Conservation (phyloP, 805 yeast species). For the Debaryomyces hansenii region DNA sequence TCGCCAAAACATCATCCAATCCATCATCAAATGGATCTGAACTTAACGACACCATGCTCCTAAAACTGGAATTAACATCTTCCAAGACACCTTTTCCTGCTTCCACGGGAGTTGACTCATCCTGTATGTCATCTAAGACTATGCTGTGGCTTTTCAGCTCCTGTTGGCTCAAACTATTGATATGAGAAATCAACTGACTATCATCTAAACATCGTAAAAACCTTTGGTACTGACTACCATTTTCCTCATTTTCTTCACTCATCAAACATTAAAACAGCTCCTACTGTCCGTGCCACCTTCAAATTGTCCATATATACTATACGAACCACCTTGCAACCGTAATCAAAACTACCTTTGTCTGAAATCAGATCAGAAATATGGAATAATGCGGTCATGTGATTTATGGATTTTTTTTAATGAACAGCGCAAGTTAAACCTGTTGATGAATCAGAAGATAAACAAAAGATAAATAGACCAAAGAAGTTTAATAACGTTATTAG, state of each 20-base stretch:
- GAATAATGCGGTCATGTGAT: background rate
- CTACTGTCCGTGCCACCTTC: too few species aligned
- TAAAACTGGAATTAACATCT: background rate
- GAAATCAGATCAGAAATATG: background rate
- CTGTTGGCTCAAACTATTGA: constrained; percentile 14
- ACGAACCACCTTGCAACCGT: too few species aligned
- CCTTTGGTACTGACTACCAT: constrained; percentile 2
- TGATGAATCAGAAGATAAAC: background rate
- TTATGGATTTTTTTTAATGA: background rate
- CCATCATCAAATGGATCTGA: constrained; percentile 25
- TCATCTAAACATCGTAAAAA: constrained; percentile 21
- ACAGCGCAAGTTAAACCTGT: background rate
- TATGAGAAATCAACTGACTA: constrained; percentile 16
- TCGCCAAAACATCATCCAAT: constrained; percentile 14
- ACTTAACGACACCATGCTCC: constrained; percentile 8
- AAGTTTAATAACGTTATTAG: background rate
- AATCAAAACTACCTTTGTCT: background rate
- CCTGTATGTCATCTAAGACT: background rate
- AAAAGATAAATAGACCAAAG: background rate
- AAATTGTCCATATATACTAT: too few species aligned
- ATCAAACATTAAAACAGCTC: background rate
- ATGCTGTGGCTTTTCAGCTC: background rate
- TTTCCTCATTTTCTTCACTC: constrained; percentile 3
- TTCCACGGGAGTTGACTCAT: background rate
- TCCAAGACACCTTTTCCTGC: background rate